These are phyloP conservation scores for Flaveria trinervia DNA, from an alignment of 129 eudicot species.

Conservation along the genomic window DNA sequence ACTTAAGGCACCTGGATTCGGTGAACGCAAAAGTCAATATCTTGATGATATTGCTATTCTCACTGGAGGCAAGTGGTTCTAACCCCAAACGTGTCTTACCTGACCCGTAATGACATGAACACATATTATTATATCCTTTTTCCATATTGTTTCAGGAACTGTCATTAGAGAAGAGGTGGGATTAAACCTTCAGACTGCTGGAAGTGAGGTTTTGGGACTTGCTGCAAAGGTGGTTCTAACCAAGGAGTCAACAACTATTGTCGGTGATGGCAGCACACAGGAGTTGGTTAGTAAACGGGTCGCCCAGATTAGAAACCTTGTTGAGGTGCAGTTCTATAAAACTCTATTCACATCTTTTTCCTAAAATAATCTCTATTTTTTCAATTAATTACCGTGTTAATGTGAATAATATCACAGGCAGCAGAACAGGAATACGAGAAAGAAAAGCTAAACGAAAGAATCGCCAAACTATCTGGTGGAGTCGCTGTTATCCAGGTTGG, in stretches of 20 bases:
- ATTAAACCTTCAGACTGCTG: conserved; percentile 54
- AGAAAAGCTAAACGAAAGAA: conserved; percentile 67
- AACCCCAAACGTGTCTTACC: neutral
- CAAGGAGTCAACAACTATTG: conserved; percentile 70
- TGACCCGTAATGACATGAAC: neutral
- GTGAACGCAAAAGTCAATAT: conserved; percentile 53
- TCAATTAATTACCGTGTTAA: neutral
- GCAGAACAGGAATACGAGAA: conserved; percentile 68
- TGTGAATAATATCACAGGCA: conserved; percentile 35
- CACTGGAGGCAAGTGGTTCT: conserved; percentile 41
- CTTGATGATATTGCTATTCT: conserved; percentile 73
- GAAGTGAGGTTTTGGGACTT: conserved; percentile 61
- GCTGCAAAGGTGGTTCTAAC: conserved; percentile 68
- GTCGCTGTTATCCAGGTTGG: conserved; percentile 81
- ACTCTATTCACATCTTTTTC: no score
- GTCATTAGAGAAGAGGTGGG: conserved; percentile 78
- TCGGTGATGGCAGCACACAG: conserved; percentile 78
- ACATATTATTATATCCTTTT: no score
- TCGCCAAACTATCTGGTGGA: conserved; percentile 74
- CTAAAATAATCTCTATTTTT: neutral
- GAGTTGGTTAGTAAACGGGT: conserved; percentile 57
- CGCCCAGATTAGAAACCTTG: conserved; percentile 58
- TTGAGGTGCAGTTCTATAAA: conserved; percentile 43
- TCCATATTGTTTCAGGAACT: conserved; percentile 40
- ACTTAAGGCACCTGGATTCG: conserved; percentile 73